Conservation (phyloP, 2,329 filamentous ascomycete genomes). For the Trichoderma harzianum region DNA sequence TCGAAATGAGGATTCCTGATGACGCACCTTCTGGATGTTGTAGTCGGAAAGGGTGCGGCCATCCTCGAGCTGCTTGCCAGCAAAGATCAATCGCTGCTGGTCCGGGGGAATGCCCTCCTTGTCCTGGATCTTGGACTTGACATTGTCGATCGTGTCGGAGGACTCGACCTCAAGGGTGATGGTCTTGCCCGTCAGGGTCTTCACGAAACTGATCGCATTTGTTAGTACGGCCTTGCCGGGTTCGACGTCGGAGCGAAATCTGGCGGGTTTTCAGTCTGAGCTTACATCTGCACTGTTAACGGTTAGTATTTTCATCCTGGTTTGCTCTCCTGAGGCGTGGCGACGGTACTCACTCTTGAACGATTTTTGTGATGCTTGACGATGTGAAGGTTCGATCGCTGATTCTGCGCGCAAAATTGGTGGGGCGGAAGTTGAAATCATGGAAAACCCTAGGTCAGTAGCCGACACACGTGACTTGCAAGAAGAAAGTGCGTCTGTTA, state of each 20-base stretch:
- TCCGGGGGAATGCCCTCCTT: conserved; percentile 98
- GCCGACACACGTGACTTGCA: conserved; percentile 30
- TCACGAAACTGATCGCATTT: conserved; percentile 77
- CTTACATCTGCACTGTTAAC: conserved; percentile 84
- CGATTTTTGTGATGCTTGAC: conserved; percentile 49
- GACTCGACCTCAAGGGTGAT: conserved; percentile 99
- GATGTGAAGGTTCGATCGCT: conserved; percentile 39
- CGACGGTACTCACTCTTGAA: conserved; percentile 55
- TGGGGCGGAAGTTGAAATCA: conserved; percentile 38
- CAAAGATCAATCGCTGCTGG: conserved; percentile 98
- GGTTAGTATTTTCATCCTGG: conserved; percentile 43
- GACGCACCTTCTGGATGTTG: conserved; percentile 96
- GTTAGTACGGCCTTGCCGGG: conserved; percentile 30
- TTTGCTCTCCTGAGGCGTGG: not conserved
- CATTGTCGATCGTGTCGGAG: conserved; percentile 99
- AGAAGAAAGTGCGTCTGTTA: not conserved
- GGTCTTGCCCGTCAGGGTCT: conserved; percentile 99
- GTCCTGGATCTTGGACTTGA: conserved; percentile 99
- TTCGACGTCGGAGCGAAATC: conserved; percentile 24
- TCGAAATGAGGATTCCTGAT: not conserved
- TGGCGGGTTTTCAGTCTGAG: conserved; percentile 17
- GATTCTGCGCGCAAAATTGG: conserved; percentile 43
- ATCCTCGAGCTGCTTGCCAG: conserved; percentile 98
- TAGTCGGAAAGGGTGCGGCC: conserved; percentile 95
- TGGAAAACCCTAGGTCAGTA: conserved; percentile 38